These are phyloP conservation scores for Davidsoniella neocaledoniae DNA, from an alignment of 2,329 filamentous ascomycete species.

Conservation along the genomic window DNA sequence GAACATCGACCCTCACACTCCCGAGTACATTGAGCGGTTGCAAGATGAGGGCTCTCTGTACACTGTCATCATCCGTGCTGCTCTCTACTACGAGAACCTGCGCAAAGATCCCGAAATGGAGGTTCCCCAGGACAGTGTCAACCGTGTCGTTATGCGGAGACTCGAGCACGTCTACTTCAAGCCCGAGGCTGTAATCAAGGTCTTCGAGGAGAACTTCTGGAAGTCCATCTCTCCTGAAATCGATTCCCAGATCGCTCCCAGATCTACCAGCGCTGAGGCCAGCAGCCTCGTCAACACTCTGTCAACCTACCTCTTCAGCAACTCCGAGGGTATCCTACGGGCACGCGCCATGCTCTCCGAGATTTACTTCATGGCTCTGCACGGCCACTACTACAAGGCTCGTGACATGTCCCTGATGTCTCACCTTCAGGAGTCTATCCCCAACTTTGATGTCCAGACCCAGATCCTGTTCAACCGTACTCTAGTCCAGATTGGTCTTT, in stretches of 20 bases:
- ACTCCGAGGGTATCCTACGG: conserved; percentile 91
- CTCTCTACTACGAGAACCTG: conserved; percentile 76
- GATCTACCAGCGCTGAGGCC: conserved; percentile 50
- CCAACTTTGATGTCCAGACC: conserved; percentile 88
- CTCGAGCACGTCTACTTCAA: conserved; percentile 99
- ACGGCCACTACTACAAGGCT: conserved; percentile 95
- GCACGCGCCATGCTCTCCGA: conserved; percentile 96
- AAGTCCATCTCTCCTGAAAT: conserved; percentile 53
- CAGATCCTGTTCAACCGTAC: conserved; percentile 99
- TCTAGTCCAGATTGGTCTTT: conserved; percentile 91
- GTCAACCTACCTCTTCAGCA: conserved; percentile 84
- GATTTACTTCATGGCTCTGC: conserved; percentile 93
- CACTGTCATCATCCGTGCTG: conserved; percentile 74
- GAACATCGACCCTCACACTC: conserved; percentile 93
- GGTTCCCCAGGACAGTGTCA: conserved; percentile 69
- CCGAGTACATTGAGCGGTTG: conserved; percentile 92
- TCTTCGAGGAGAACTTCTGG: conserved; percentile 90
- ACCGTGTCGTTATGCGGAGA: conserved; percentile 83
- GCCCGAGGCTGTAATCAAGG: conserved; percentile 81
- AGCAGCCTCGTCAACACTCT: conserved; percentile 65
- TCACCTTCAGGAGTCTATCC: conserved; percentile 91
- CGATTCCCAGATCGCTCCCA: conserved; percentile 68
- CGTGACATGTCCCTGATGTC: conserved; percentile 99
- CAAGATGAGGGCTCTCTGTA: conserved; percentile 84
- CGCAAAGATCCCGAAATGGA: conserved; percentile 54